phyloP scores from a whole-genome alignment of 495 filamentous ascomycete genomes.

The Trichocladium antarcticum region DNA sequence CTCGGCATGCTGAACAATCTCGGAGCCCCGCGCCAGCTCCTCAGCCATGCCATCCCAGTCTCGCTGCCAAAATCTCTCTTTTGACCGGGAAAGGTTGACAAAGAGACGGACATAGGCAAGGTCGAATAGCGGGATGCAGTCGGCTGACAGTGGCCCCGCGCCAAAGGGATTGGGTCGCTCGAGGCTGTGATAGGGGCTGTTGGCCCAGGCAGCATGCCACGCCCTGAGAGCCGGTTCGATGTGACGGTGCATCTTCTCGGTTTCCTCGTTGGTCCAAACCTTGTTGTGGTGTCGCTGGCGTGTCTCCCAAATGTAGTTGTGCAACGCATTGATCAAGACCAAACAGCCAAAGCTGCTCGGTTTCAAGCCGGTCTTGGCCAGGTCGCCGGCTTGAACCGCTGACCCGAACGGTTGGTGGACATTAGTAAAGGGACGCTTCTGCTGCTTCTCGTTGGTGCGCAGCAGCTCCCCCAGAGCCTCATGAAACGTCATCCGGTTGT shows the following conservation, averaged over 20 bases:
- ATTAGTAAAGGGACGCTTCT: slow-evolving; percentile 30
- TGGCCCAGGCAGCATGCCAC: slow-evolving; percentile 91
- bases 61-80: slow-evolving; percentile 88
- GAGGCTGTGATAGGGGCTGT: slow-evolving; percentile 73
- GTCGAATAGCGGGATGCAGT: slow-evolving; percentile 89
- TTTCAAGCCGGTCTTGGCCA: slow-evolving; percentile 55
- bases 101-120: slow-evolving; percentile 88
- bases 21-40: slow-evolving; percentile 65
- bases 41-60: slow-evolving; percentile 91
- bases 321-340: slow-evolving; percentile 85
- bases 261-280: slow-evolving; percentile 84
- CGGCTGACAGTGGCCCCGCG: slow-evolving; percentile 79
- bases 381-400: slow-evolving; percentile 33
- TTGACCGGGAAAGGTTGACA: slow-evolving; percentile 82
- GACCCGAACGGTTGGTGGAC: slow-evolving; percentile 40
- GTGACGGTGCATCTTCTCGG: slow-evolving; percentile 90
- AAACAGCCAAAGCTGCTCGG: slow-evolving; percentile 94
- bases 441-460: slow-evolving; percentile 61
- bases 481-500: slow-evolving; percentile 59
- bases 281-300: slow-evolving; percentile 81
- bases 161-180: slow-evolving; percentile 85
- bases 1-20: slow-evolving; percentile 65
- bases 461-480: slow-evolving; percentile 69
- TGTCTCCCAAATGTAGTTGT: slow-evolving; percentile 98
- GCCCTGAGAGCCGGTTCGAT: slow-evolving; percentile 90